Evolutionary conservation across 78 protist genomes (phyloP), one percentile per base, ranked within the genome.

Genomic region (Polysphondylium violaceum): DNA sequence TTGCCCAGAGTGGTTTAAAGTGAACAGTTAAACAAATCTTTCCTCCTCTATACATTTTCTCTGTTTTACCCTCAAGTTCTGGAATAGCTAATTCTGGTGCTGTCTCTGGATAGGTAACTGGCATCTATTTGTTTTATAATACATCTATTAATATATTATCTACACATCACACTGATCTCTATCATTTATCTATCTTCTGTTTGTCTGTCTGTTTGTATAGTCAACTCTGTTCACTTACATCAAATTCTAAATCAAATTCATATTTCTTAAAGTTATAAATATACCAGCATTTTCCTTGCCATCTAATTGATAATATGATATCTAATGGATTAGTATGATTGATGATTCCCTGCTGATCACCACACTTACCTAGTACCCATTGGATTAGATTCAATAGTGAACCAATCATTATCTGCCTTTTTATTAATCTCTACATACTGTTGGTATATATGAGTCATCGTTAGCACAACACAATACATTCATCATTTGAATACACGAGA

Each of bases 1-100:
- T 44, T 6, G 98, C 95, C 99, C 99, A 98, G 27, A 98, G 76
- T 41, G 99, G 99, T 29, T 96, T 81, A 93, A 98, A 98, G 51
- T 98, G 99, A 27, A 78, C 93, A 41, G 98, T 97, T 23, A 96
- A 68, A 74, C 99, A 98, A 53, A 98, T 98, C 68, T 96, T 97
- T 11, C 99, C 99, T 16, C 99, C 99, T 8, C 98, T 95, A 88
- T 94, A 74, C 93, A 92, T 87, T 41, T 72, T 76, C 23, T 76
- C 81, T 27, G 89, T 79, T 44, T 50, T 91, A 14, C 97, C 97
- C 1, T 98, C 99, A 8, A 98, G 86, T 79, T 98, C 99, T n/a
- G 99, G 99, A 0, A 98, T 61, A 8, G 60, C 97, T 21, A 98
- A 61, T 56, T 97, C 99, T 0, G 98, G 98, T 2, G 98, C 65